Conservation (phyloP, 768 basidiomycete genomes). For the Daedaleopsis sinensis region DNA sequence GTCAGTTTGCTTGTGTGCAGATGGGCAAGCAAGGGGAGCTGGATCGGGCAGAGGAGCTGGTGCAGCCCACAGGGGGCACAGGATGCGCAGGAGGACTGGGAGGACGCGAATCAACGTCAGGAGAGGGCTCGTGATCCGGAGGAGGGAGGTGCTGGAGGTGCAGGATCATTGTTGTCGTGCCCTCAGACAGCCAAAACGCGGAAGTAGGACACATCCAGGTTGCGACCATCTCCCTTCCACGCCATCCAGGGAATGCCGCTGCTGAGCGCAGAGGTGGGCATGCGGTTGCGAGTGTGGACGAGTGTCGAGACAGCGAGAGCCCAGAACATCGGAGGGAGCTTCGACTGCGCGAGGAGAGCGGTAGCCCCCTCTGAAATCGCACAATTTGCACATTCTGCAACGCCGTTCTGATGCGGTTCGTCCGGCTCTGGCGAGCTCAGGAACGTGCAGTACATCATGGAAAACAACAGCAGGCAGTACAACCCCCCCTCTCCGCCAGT, state of each 20-base stretch:
- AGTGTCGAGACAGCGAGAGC: not conserved
- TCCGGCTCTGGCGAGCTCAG: constrained; percentile 13
- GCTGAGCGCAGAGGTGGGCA: constrained; percentile 2
- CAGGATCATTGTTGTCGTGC: too few relatives aligned
- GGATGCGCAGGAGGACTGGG: too few relatives aligned
- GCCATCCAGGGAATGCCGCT: not conserved
- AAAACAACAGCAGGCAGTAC: constrained; percentile 3
- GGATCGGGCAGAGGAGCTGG: too few relatives aligned
- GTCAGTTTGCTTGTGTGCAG: too few relatives aligned
- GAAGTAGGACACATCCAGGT: constrained; percentile 36
- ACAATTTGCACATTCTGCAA: constrained; percentile 20
- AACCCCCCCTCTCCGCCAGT: constrained; percentile 1
- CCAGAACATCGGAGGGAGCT: constrained; percentile 8
- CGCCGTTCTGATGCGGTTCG: constrained; percentile 24
- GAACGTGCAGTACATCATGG: constrained; percentile 8
- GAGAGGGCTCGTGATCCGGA: not conserved
- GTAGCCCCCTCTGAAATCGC: constrained; percentile 4
- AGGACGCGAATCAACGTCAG: too few relatives aligned
- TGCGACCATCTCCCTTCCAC: constrained; percentile 7
- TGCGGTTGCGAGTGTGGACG: constrained; percentile 7
- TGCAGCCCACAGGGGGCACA: too few relatives aligned
- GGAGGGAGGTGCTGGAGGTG: too few relatives aligned
- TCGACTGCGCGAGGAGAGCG: constrained; percentile 9
- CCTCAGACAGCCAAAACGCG: constrained; percentile 24
- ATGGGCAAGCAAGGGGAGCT: too few relatives aligned